Conservation (phyloP, 352 stramenopile genomes). For the Lagenidium giganteum region DNA sequence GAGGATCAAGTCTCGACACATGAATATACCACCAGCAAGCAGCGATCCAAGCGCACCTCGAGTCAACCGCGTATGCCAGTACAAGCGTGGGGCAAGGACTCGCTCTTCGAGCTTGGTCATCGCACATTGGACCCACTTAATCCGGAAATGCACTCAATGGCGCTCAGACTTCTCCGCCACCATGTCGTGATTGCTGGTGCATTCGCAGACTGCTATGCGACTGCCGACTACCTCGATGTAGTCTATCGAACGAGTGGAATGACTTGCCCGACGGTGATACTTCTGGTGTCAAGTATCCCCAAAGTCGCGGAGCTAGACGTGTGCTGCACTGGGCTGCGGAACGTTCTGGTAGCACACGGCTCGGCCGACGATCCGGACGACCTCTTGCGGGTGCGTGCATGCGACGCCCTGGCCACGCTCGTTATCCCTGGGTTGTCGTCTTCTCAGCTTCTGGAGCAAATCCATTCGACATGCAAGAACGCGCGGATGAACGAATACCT, state of each 20-base stretch:
- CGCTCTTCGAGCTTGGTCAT: slow-evolving; percentile 8
- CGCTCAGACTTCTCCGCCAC: slow-evolving; percentile 7
- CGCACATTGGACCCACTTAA: too few relatives aligned
- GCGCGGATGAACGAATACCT: slow-evolving; percentile 21
- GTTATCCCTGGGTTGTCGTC: slow-evolving; percentile 25
- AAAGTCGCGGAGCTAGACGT: slow-evolving; percentile 16
- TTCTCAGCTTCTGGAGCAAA: slow-evolving; percentile 14
- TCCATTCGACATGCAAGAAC: slow-evolving; percentile 10
- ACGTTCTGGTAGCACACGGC: slow-evolving; percentile 25
- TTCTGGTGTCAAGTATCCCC: slow-evolving; percentile 20
- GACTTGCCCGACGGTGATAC: slow-evolving; percentile 10
- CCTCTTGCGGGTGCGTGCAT: slow-evolving; percentile 25
- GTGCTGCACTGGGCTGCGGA: slow-evolving; percentile 8
- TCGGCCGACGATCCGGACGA: slow-evolving; percentile 28
- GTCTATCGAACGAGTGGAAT: slow-evolving; percentile 17
- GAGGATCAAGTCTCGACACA: too few relatives aligned
- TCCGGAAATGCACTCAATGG: slow-evolving; percentile 2
- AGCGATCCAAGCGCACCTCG: too few relatives aligned
- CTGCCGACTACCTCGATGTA: slow-evolving; percentile 25
- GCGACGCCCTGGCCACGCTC: slow-evolving; percentile 22
- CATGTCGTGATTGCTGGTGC: slow-evolving; percentile 25
- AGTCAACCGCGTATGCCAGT: too few relatives aligned
- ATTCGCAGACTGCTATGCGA: slow-evolving; percentile 13
- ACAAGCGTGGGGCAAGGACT: neutral
- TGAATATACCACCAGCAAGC: too few relatives aligned